A percentile compares a stretch with the other conserved stretches of the same genome.
Conservation (phyloP, 805 yeast species). For the Saccharomyces eubayanus region DNA sequence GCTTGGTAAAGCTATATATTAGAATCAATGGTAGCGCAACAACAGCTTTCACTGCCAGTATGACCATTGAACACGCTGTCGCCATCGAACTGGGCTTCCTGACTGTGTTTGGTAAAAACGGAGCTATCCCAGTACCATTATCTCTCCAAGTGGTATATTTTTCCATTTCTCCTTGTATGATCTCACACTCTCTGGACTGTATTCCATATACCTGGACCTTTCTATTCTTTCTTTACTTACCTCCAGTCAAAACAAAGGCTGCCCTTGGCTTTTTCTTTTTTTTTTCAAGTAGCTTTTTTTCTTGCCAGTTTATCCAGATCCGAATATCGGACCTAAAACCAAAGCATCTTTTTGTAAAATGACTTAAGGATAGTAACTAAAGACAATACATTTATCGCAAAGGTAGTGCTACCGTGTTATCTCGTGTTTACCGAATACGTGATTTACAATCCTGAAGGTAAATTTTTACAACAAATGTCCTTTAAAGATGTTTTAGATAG, state of each 20-base stretch:
- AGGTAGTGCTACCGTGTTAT: background rate
- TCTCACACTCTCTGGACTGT: background rate
- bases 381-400: background rate
- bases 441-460: background rate
- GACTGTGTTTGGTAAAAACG: slow-evolving; percentile 56
- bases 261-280: background rate
- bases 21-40: slow-evolving; percentile 16
- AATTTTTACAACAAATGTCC: slow-evolving; percentile 42
- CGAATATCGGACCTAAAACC: background rate
- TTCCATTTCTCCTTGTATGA: slow-evolving; percentile 46
- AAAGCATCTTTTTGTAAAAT: background rate
- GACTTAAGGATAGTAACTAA: background rate
- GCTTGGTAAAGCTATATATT: slow-evolving; percentile 4
- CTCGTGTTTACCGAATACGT: background rate
- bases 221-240: background rate
- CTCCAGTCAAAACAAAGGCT: background rate
- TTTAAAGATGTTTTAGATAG: slow-evolving; percentile 56
- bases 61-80: background rate
- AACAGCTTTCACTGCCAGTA: slow-evolving; percentile 11
- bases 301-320: background rate
- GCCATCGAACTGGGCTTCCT: slow-evolving; percentile 8
- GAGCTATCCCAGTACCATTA: slow-evolving; percentile 88
- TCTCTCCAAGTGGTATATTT: slow-evolving; percentile 80
- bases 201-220: background rate
- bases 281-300: background rate